Evolutionary conservation across 176 grass and related monocot genomes (phyloP), one percentile per base, ranked within the genome.

Genomic region (Themeda triandra): DNA sequence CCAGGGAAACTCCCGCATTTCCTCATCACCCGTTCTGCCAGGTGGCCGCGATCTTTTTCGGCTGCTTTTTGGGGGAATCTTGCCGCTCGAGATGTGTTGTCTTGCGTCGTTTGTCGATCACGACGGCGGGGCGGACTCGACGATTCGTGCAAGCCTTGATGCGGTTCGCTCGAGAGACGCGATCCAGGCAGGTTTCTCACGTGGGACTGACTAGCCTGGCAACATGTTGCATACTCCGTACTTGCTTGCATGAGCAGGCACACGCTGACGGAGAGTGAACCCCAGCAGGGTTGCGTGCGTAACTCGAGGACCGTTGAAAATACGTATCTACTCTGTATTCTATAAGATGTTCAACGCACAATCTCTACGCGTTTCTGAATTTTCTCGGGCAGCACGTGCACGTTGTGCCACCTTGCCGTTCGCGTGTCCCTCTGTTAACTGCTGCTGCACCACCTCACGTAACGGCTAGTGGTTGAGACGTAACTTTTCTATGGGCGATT

Each of bases 401-500:
- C 24, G 40, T 1, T 28, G 39, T 46, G 46, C 7, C 8, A n/a
- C 46, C 10, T 77, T 63, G 80, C 40, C 53, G 80, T 83, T 83
- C 3, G 80, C 54, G 11, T 29, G 64, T 41, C 40, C 8, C 46
- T 71, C 9, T 60, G 5, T 72, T 71, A 12, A 8, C 51, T 39
- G 46, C 37, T 35, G 54, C 54, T 25, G 23, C 54, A 58, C 53
- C 23, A n/a, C 53, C 53, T 58, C 53, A 64, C 70, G 58, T 76
- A 82, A 72, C 83, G 45, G 56, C 78, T 13, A 66, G 88, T 82
- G 6, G 83, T 90, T 90, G 88, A 67, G 79, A 51, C 33, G 79
- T 3, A 27, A 8, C 66, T 29, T 64, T 10, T 49, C n/a, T 39
- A 23, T 39, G 31, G 25, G 5, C 42, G 17, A 15, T 17, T n/a